Base-by-base conservation (phyloP, 768 basidiomycete species). In the Tylopilus intermedius region DNA sequence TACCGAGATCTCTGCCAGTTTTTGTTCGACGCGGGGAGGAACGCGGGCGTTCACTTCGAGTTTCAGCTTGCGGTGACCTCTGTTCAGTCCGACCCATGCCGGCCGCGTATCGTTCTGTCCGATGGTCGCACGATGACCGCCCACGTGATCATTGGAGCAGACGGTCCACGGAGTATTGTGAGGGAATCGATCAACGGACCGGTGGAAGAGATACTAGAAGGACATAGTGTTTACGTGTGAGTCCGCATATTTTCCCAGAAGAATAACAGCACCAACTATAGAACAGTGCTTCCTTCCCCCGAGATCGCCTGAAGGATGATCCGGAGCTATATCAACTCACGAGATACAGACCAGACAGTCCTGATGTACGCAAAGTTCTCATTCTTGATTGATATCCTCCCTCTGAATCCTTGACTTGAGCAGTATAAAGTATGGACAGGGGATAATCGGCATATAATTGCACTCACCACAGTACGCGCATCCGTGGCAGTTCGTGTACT, bases 111-210 rank as follows among this genome's bases (percentile, higher is more conserved):
- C 3, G 62, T 65, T 3, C 59, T 76, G 15, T 72, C 73, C 13
- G 71, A 67, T 41, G 82, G 81, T 22, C 75, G 79, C 47, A 66
- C 64, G 8, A 54, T 83, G 18, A 49, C 59, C 4, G 78, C 77
- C 5, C 82, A 86, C 60, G 66, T 84, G 32, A 67, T 86, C 45
- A 74, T 86, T 15, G 83, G 80, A 26, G 83, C 84, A 3, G 84
- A 86, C 62, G 84, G 85, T 11, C 73, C 75, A 47, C 65, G 70
- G 30, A 82, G 81, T 38, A 38, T 76, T 11, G 69, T 75, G 29
- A 66, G 67, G 18, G 57, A 70, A 21, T 60, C 76, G 2, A 60
- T 75, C 30, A 66, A 63, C 4, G 65, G 67, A 8, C 72, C 72
- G 18, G 59, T 62, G 38, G 54, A 67, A 13, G 62, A 67, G 26